Base-by-base conservation (phyloP, 2,329 filamentous ascomycete species). In the Akanthomyces dipterigenus region DNA sequence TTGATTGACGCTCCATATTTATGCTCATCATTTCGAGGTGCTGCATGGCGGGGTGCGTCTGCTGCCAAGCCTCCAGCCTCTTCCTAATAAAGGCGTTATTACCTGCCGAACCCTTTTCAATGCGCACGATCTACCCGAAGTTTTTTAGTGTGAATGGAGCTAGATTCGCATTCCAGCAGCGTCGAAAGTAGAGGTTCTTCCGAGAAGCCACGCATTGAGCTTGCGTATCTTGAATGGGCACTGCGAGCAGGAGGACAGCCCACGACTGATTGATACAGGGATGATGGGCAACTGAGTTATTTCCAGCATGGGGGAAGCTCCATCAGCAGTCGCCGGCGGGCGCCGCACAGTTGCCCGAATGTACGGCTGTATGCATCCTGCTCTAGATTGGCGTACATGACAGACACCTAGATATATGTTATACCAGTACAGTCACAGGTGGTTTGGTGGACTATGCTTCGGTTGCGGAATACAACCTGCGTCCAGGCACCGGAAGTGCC, bases 31-130 rank as follows among this genome's bases (percentile, higher is more conserved):
- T 26, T 9, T 28, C 8, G 3, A 62, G 61, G 11, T 59, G 40
- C 31, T 62, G 61, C 26, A 59, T 55, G 9, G 20, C 48, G 18
- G 55, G 61, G 20, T 62, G 45, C 2, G 55, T 62, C 34, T 55
- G 55, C 24, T 54, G 24, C 61, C 55, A 55, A 3, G 59, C 26
- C n/a, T 58, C n/a, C 18, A 45, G 26, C 24, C 49, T 24, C 24
- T 50, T 31, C 49, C 36, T 43, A n/a, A 60, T 55, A n/a, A 50
- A 49, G 2, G 28, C 31, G 2, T 3, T 22, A 26, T 55, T 59
- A 2, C 48, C 49, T 5, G 42, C 42, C 8, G 50, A 12, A 34
- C 38, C 24, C 36, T 60, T 46, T 16, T 42, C 34, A 1, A 54
- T 54, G 42, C 42, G 55, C 4, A 49, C 42, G 9, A 54, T n/a